phyloP scores from a whole-genome alignment of 2,329 filamentous ascomycete species.

The Shiraia sp. region DNA sequence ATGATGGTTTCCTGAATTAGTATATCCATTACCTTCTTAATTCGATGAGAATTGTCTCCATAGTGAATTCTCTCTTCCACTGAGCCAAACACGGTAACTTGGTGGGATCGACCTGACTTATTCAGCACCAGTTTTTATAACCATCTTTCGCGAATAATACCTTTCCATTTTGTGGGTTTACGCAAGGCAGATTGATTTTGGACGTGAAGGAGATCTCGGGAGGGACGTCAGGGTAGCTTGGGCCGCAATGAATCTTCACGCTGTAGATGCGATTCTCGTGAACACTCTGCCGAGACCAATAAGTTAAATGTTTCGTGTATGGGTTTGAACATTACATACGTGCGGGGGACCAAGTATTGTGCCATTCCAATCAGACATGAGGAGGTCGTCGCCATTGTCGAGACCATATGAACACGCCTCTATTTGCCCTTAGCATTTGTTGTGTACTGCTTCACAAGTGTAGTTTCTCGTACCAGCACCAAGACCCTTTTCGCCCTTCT shows the following conservation, averaged over 20 bases:
- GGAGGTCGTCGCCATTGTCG: conserved; percentile 88
- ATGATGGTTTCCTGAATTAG: too few species aligned
- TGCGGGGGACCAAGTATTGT: conserved; percentile 96
- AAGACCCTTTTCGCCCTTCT: conserved; percentile 97
- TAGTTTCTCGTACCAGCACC: conserved; percentile 69
- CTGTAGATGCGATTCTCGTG: conserved; percentile 99
- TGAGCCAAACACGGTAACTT: conserved; percentile 83
- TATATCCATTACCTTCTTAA: conserved; percentile 67
- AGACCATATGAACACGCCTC: conserved; percentile 97
- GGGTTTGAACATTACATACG: conserved; percentile 59
- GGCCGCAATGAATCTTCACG: conserved; percentile 92
- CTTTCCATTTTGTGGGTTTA: conserved; percentile 77
- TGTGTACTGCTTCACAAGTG: conserved; percentile 1
- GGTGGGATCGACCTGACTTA: conserved; percentile 72
- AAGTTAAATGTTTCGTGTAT: conserved; percentile 2
- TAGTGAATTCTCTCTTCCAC: conserved; percentile 92
- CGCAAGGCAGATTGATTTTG: conserved; percentile 94
- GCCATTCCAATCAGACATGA: conserved; percentile 99
- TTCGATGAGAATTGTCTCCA: conserved; percentile 91
- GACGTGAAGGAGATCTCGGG: conserved; percentile 91
- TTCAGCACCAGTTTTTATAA: conserved; percentile 5
- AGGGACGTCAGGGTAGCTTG: conserved; percentile 84
- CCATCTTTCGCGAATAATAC: conserved; percentile 46
- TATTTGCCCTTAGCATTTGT: conserved; percentile 42
- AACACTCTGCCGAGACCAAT: conserved; percentile 65